Evolutionary conservation across 371 early-diverging fungal species (phyloP).

Genomic region (Mortierella sp.): DNA sequence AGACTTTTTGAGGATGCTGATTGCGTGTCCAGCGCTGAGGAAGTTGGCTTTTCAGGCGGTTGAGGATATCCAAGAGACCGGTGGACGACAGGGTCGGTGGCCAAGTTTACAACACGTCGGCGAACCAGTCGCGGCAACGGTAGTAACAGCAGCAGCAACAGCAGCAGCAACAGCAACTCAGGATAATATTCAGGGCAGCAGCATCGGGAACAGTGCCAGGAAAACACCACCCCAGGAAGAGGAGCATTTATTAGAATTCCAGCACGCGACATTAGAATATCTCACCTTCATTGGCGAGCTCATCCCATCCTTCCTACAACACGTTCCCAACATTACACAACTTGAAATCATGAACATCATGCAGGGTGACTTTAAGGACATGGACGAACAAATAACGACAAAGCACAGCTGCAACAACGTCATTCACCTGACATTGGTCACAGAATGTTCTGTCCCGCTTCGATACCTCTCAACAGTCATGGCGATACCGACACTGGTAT

Average conservation of each 20-base stretch:
- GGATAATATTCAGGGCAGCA: neutral
- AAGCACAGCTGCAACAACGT: neutral
- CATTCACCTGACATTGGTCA: slow-evolving; percentile 11
- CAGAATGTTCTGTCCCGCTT: slow-evolving; percentile 2
- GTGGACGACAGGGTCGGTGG: neutral
- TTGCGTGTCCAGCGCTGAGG: slow-evolving; percentile 21
- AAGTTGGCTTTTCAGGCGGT: slow-evolving; percentile 19
- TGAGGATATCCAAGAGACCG: slow-evolving; percentile 7
- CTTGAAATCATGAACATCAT: slow-evolving; percentile 10
- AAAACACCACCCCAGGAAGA: neutral
- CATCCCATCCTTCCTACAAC: slow-evolving; percentile 24
- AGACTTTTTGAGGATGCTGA: slow-evolving; percentile 32
- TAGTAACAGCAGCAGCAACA: too few species aligned
- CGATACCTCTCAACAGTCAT: slow-evolving; percentile 21
- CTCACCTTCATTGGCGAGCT: slow-evolving; percentile 32
- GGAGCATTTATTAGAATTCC: slow-evolving; percentile 3
- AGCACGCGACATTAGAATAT: slow-evolving; percentile 13
- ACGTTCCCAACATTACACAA: slow-evolving; percentile 18
- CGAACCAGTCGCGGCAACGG: neutral
- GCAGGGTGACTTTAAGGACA: slow-evolving; percentile 20
- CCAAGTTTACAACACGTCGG: neutral
- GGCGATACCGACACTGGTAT: slow-evolving; percentile 1
- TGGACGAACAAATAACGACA: slow-evolving; percentile 1
- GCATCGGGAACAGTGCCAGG: neutral
- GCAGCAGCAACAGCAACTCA: neutral